phyloP scores from a whole-genome alignment of 2,329 filamentous ascomycete species.

The Aspergillus novofumigatus region DNA sequence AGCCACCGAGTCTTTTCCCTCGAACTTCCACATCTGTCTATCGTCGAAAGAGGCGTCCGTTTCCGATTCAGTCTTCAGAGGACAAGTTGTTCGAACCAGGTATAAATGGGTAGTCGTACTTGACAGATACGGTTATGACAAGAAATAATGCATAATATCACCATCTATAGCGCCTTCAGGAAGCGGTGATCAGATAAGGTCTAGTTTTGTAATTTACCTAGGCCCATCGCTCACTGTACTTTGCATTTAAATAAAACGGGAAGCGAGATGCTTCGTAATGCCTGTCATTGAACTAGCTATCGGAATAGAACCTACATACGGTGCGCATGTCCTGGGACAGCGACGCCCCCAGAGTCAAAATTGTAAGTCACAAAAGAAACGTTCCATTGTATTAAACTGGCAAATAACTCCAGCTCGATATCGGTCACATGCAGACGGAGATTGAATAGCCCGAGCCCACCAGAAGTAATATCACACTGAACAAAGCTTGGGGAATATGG shows the following conservation, averaged over 20 bases:
- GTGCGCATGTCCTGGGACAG: not conserved
- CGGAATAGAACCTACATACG: not conserved
- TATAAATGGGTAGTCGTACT: conserved; percentile 28
- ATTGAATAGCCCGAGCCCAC: not conserved
- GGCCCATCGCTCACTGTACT: not conserved
- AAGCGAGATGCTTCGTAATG: not conserved
- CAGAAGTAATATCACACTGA: not conserved
- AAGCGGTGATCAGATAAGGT: not conserved
- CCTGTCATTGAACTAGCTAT: not conserved
- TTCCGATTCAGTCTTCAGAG: conserved; percentile 20
- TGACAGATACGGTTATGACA: conserved; percentile 21
- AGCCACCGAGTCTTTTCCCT: conserved; percentile 10
- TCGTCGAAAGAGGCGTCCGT: conserved; percentile 19
- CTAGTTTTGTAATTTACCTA: not conserved
- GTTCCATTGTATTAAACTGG: not conserved
- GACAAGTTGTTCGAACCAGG: conserved; percentile 33
- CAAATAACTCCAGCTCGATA: not conserved
- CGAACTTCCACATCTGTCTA: conserved; percentile 19
- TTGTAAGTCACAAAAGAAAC: not conserved
- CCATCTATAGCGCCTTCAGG: not conserved
- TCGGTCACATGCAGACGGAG: not conserved
- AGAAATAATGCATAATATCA: conserved; percentile 5
- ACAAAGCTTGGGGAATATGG: not conserved
- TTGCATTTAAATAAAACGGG: not conserved
- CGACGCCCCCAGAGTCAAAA: not conserved